These are phyloP conservation scores for Ceratobasidium sp. DNA, from an alignment of 1,284 basidiomycete species.

Conservation along the genomic window DNA sequence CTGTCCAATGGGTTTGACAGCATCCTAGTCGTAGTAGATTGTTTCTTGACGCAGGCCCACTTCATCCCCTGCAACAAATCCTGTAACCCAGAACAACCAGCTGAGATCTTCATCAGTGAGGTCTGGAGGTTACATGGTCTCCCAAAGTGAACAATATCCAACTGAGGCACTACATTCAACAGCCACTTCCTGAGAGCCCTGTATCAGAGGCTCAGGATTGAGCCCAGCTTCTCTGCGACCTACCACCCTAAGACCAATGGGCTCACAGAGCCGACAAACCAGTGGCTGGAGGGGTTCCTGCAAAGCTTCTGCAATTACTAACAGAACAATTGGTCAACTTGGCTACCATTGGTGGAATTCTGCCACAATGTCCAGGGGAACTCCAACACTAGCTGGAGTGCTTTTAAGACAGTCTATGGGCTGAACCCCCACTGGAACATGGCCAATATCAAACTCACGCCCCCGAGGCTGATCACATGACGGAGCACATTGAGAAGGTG, in stretches of 20 bases:
- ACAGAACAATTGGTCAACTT: slow-evolving; percentile 50
- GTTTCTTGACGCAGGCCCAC: slow-evolving; percentile 58
- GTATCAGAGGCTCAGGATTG: slow-evolving; percentile 55
- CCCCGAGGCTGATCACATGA: not conserved
- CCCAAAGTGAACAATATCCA: slow-evolving; percentile 53
- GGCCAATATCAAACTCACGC: no score
- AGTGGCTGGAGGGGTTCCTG: slow-evolving; percentile 60
- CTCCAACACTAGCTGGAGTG: slow-evolving; percentile 48
- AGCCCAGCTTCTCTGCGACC: slow-evolving; percentile 54
- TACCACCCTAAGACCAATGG: slow-evolving; percentile 60
- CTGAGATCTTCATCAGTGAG: slow-evolving; percentile 49
- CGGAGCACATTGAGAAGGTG: not conserved
- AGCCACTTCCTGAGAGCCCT: slow-evolving; percentile 50
- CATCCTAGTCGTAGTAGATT: slow-evolving; percentile 55
- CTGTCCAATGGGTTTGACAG: slow-evolving; percentile 45
- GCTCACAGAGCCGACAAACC: slow-evolving; percentile 62
- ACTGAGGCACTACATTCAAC: slow-evolving; percentile 54
- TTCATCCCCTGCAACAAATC: slow-evolving; percentile 56
- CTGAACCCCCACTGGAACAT: not conserved
- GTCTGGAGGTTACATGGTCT: slow-evolving; percentile 43
- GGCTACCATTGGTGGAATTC: slow-evolving; percentile 50
- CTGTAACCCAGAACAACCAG: slow-evolving; percentile 27
- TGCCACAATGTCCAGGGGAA: slow-evolving; percentile 45
- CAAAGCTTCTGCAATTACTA: slow-evolving; percentile 47
- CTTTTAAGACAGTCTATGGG: slow-evolving; percentile 49